These are phyloP conservation scores for Candida schatavii DNA, from an alignment of 805 yeast genomes.

Conservation along the genomic window DNA sequence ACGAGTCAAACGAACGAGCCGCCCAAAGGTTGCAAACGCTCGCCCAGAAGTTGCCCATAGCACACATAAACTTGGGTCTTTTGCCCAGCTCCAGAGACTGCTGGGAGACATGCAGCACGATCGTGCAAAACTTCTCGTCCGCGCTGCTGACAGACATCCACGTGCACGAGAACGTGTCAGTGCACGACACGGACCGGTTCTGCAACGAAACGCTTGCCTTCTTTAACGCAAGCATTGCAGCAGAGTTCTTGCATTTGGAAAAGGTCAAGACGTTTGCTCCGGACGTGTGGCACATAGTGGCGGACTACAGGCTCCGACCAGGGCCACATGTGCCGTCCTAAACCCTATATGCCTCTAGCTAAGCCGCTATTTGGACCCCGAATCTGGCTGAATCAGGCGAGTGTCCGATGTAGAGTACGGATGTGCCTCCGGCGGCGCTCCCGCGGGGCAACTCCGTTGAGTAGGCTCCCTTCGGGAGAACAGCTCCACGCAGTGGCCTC, in stretches of 20 bases:
- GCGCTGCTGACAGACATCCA: constrained; percentile 37
- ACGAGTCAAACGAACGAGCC: constrained; percentile 61
- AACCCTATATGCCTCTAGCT: no score
- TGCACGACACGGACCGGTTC: constrained; percentile 37
- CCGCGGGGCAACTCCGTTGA: no score
- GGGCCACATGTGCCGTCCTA: no score
- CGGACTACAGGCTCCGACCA: constrained; percentile 16
- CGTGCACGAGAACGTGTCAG: constrained; percentile 72
- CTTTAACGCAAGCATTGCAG: constrained; percentile 3
- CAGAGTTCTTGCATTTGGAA: constrained; percentile 43
- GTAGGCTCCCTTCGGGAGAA: no score
- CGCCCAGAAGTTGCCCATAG: constrained; percentile 20
- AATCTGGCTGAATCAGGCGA: no score
- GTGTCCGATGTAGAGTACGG: no score
- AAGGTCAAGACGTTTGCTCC: constrained; percentile 85
- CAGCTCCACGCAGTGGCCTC: no score
- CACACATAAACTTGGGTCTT: constrained; percentile 75
- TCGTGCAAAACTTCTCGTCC: constrained; percentile 13
- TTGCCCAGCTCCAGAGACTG: constrained; percentile 67
- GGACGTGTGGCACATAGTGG: constrained; percentile 74
- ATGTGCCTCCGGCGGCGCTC: no score
- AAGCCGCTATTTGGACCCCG: no score
- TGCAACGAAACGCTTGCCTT: not conserved
- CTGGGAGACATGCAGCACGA: constrained; percentile 39
- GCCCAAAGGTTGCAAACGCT: constrained; percentile 30